Conservation (phyloP, 495 filamentous ascomycete genomes). For the Penicillium pancosmium region DNA sequence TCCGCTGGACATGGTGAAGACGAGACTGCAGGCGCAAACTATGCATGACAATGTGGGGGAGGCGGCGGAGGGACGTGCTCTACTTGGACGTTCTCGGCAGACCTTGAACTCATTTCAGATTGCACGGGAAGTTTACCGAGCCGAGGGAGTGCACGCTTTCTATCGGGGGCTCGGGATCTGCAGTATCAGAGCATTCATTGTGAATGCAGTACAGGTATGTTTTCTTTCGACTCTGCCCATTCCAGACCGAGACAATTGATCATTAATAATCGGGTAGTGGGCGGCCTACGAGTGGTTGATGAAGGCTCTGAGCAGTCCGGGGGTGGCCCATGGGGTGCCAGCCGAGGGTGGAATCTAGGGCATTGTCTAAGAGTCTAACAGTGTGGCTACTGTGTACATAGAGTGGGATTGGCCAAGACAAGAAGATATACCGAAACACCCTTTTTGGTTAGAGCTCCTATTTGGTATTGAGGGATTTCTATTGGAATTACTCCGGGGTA, state of each 20-base stretch:
- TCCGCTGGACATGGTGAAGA: slow-evolving; percentile 88
- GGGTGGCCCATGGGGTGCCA: slow-evolving; percentile 4
- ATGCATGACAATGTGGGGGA: slow-evolving; percentile 27
- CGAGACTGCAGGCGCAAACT: slow-evolving; percentile 73
- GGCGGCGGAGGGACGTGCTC: slow-evolving; percentile 36
- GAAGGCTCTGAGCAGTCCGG: slow-evolving; percentile 39
- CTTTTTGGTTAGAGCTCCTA: slow-evolving; percentile 28
- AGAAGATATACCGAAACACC: slow-evolving; percentile 26
- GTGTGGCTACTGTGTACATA: slow-evolving; percentile 1
- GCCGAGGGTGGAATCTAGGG: slow-evolving; percentile 2
- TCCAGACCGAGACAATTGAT: slow-evolving; percentile 9
- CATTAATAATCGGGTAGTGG: slow-evolving; percentile 57
- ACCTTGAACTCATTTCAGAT: slow-evolving; percentile 61
- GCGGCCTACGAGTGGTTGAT: slow-evolving; percentile 85
- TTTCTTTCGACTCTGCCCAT: not conserved
- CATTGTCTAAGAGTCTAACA: slow-evolving; percentile 2
- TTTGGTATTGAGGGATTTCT: slow-evolving; percentile 40
- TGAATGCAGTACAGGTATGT: slow-evolving; percentile 67
- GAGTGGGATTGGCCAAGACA: slow-evolving; percentile 10
- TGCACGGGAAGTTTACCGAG: slow-evolving; percentile 62
- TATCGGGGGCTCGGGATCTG: slow-evolving; percentile 79
- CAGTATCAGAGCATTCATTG: slow-evolving; percentile 80
- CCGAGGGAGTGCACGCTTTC: slow-evolving; percentile 68
- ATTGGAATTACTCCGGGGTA: slow-evolving; percentile 31
- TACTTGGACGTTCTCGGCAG: slow-evolving; percentile 20